Conservation (phyloP, 768 basidiomycete genomes). For the Hygrophoropsis aurantiaca region DNA sequence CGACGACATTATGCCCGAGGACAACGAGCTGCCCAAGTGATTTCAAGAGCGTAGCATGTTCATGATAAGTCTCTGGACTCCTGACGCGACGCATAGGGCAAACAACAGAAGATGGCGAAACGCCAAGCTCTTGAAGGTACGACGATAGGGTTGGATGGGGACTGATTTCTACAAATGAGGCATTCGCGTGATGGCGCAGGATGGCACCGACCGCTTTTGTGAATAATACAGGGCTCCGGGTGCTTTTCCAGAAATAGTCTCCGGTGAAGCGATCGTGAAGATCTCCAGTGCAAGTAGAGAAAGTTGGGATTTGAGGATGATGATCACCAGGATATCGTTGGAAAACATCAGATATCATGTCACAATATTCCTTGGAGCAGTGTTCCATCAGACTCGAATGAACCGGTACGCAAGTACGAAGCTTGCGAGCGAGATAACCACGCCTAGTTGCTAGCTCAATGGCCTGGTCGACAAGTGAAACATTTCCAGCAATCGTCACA, state of each 20-base stretch:
- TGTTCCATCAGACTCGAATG: constrained; percentile 40
- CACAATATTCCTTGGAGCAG: constrained; percentile 29
- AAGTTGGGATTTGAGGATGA: constrained; percentile 28
- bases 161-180: constrained; percentile 37
- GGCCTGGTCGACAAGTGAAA: constrained; percentile 24
- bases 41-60: constrained; percentile 22
- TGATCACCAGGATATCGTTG: constrained; percentile 21
- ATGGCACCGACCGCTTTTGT: constrained; percentile 28
- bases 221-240: constrained; percentile 39
- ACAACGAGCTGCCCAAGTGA: constrained; percentile 28
- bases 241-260: constrained; percentile 43
- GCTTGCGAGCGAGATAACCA: constrained; percentile 36
- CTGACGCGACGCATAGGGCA: constrained; percentile 29
- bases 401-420: constrained; percentile 36
- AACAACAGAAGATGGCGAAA: constrained; percentile 13
- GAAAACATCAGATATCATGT: constrained; percentile 32
- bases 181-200: constrained; percentile 10
- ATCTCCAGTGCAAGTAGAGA: constrained; percentile 37
- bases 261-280: constrained; percentile 23
- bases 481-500: constrained; percentile 37
- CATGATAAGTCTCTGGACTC: constrained; percentile 13
- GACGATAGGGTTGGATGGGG: constrained; percentile 40
- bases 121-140: constrained; percentile 27
- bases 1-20: constrained; percentile 29
- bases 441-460: constrained; percentile 25